These are phyloP conservation scores for Euphrasia arctica DNA, from an alignment of 305 asterid species.

Conservation along the genomic window DNA sequence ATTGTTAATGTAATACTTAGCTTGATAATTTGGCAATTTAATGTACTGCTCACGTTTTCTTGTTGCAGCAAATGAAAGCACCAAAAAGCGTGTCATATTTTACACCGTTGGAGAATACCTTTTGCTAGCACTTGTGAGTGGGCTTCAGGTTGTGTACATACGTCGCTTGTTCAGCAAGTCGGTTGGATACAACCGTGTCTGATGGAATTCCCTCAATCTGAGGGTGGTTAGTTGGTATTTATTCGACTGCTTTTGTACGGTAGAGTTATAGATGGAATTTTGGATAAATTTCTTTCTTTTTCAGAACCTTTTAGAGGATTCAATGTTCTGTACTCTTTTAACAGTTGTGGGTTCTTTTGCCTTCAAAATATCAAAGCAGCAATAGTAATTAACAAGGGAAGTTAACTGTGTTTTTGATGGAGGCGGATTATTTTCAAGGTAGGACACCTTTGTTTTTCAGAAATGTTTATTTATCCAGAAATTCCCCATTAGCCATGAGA, in stretches of 20 bases:
- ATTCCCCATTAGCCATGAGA: too few species aligned
- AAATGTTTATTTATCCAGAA: too few species aligned
- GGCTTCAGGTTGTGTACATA: conserved; percentile 79
- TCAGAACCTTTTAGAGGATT: not conserved
- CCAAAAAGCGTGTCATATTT: conserved; percentile 73
- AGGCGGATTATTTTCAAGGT: too few species aligned
- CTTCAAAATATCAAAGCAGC: not conserved
- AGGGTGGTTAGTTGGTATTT: conserved; percentile 9
- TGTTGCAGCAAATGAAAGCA: conserved; percentile 88
- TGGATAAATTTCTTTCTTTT: not conserved
- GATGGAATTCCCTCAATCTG: conserved; percentile 30
- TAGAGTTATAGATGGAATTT: conserved; percentile 19
- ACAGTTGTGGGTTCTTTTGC: not conserved
- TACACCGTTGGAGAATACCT: conserved; percentile 83
- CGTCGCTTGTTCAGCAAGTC: conserved; percentile 88
- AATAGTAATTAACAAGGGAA: not conserved
- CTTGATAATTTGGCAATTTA: conserved; percentile 3
- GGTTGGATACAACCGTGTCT: conserved; percentile 82
- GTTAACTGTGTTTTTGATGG: not conserved
- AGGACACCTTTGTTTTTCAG: too few species aligned
- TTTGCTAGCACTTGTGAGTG: conserved; percentile 70
- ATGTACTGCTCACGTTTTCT: conserved; percentile 10
- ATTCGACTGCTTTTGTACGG: conserved; percentile 21
- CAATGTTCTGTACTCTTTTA: not conserved
- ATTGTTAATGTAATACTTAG: not conserved